Base-by-base conservation (phyloP, 805 yeast species). In the Pichia eremophila region DNA sequence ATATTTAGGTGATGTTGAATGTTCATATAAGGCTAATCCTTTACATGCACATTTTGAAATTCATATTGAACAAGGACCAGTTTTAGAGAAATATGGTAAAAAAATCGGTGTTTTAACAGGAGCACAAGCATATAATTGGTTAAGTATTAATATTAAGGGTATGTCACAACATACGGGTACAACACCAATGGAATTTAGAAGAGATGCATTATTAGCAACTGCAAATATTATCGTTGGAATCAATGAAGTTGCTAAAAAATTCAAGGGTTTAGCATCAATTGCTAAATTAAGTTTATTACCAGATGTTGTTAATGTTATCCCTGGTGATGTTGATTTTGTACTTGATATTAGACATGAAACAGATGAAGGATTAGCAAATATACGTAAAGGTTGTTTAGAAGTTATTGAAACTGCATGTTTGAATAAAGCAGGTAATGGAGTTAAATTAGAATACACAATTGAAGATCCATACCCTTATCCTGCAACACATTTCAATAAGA, bases 61-160 rank as follows among this genome's bases (percentile, higher is more conserved):
- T 46, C 90, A 83, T 58, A 83, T 83, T 51, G 89, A 83, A 57
- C 90, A 83, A 62, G 90, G 90, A 7, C 89, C 89, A 12, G 71
- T 81, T 38, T 68, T 83, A 44, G 87, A 83, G 58, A 70, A 71
- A 25, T 72, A 71, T 32, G 57, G 71, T 5, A 75, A 76, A 56
- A 72, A 72, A 48, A 75, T 83, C 48, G 90, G 90, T 34, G 67
- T 82, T 41, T 88, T 83, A 10, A 69, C 68, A 12, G 85, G 84
- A 34, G 85, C 74, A 32, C 89, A 83, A 60, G 83, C 83, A 2
- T 78, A 77, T 54, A 63, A 70, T 41, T 83, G 90, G 90, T 67
- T 71, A 46, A 75, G 72, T 42, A 69, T 79, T 25, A 69, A 63
- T n/a, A 73, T 83, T 22, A 65, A 57, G 10, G 90, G 90, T 40